Conservation (phyloP, 441 rosid genomes). For the Viola pubescens region DNA sequence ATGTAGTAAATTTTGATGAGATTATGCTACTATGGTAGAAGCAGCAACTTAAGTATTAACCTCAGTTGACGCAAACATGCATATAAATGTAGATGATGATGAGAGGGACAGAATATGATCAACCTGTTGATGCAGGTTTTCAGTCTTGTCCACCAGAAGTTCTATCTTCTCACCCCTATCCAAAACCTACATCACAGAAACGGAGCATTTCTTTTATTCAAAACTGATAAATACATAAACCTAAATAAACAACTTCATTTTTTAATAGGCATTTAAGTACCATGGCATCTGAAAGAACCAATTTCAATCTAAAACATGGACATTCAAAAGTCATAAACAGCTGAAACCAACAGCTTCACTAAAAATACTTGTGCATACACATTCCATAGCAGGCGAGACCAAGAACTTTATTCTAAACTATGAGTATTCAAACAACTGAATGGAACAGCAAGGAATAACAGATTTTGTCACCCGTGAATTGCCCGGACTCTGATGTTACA, state of each 20-base stretch:
- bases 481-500: too few relatives aligned
- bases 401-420: too few relatives aligned
- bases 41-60: neutral
- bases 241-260: too few relatives aligned
- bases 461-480: too few relatives aligned
- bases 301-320: neutral
- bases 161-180: conserved; percentile 97
- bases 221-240: neutral
- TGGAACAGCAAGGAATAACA: too few relatives aligned
- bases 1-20: neutral
- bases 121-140: conserved; percentile 87
- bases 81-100: neutral
- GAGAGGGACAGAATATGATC: conserved; percentile 6
- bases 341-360: neutral
- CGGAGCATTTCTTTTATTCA: neutral
- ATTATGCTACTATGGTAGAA: neutral
- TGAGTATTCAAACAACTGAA: too few relatives aligned
- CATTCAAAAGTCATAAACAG: neutral
- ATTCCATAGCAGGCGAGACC: too few relatives aligned
- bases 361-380: too few relatives aligned
- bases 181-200: conserved; percentile 52
- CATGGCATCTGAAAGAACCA: neutral
- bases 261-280: too few relatives aligned
- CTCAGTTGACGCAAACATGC: neutral
- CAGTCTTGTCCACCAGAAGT: conserved; percentile 88